A percentile compares a stretch with the other conserved stretches of the same genome.
Evolutionary conservation across 768 basidiomycete species (phyloP).

Genomic region (Boletus sp.): DNA sequence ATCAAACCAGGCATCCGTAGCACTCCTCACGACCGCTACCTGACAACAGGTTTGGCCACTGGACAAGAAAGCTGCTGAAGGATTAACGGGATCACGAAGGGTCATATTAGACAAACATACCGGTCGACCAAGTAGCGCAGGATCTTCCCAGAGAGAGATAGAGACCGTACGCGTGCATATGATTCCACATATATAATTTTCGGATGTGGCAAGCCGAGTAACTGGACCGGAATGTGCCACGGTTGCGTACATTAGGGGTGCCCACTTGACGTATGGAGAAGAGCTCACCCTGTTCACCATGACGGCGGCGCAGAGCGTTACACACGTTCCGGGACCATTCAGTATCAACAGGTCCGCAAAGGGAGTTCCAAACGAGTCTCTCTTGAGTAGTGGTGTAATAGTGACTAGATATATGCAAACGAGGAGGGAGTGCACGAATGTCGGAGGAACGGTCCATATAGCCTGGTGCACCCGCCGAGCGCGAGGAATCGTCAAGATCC

Average conservation of each 20-base stretch:
- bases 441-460: conserved; percentile 63
- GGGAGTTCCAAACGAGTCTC: conserved; percentile 14
- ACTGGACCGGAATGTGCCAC: conserved; percentile 41
- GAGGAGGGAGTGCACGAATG: conserved; percentile 60
- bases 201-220: conserved; percentile 72
- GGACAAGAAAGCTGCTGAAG: conserved; percentile 72
- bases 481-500: conserved; percentile 72
- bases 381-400: conserved; percentile 45
- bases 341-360: conserved; percentile 79
- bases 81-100: background rate
- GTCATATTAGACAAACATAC: conserved; percentile 62
- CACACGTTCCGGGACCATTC: conserved; percentile 95
- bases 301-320: conserved; percentile 69
- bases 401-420: conserved; percentile 62
- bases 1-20: conserved; percentile 65
- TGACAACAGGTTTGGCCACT: conserved; percentile 71
- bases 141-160: conserved; percentile 84
- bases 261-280: background rate
- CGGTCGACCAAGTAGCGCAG: conserved; percentile 81
- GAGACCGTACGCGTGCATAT: conserved; percentile 78
- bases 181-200: conserved; percentile 87
- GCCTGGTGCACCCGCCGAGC: conserved; percentile 87
- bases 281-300: conserved; percentile 67
- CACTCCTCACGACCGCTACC: conserved; percentile 47
- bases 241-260: conserved; percentile 1